Evolutionary conservation across 441 rosid genomes (phyloP), one percentile per base, ranked within the genome.

Genomic region (Corymbia calophylla): DNA sequence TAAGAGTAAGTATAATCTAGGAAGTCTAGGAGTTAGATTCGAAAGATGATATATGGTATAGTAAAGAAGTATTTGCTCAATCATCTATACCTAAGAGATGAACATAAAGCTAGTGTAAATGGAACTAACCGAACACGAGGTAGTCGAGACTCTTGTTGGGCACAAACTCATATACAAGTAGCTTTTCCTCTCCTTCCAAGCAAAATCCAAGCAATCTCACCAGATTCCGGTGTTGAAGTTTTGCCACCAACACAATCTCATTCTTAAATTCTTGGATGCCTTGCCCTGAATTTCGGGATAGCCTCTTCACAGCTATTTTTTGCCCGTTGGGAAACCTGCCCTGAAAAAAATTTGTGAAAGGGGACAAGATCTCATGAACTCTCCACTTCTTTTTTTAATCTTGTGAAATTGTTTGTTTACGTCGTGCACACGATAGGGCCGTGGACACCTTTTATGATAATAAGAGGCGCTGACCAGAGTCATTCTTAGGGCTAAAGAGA

Each of bases 31-130:
- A 58, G 9, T 29, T 62, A 29, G 18, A 29, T 62, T 62, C 4
- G 0, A 29, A 13, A 62, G 4, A 1, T 62, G 1, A 62, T 29
- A 29, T 29, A 6, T 2, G 8, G 13, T 12, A 0, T 0, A 27
- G 31, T 27, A 6, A 27, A 27, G 7, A 1, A 62, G 18, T 13
- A 62, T 13, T 13, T 4, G 0, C 32, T 62, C 32, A 62, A 12
- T 62, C 68, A 13, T 60, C 2, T 12, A 1, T 60, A 12, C 68
- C 18, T 29, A 62, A 13, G 32, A 29, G 68, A 62, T 13, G 17
- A 62, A 62, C 32, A 6, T 62, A 62, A 29, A 13, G 68, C 68
- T 3, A 62, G 32, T 29, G 68, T 58, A 77, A 44, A 48, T 12
- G 9, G 51, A 77, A 77, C 84, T 3, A 39, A 77, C 84, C n/a